Base-by-base conservation (phyloP, 2,329 filamentous ascomycete species). In the Pleoardoris graminearum region DNA sequence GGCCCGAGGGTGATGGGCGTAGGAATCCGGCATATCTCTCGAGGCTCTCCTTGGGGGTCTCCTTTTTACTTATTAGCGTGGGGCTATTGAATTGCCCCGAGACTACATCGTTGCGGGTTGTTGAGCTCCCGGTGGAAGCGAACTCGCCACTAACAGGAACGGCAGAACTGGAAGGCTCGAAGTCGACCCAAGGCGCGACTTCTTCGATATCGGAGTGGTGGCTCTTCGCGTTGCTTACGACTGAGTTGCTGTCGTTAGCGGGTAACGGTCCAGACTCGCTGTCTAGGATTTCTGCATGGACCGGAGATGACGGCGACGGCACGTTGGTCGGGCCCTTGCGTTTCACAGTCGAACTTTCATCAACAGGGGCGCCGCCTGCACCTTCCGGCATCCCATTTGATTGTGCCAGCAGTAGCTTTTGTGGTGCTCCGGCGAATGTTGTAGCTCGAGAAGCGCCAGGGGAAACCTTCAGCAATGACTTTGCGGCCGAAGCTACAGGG, bases 151-250 rank as follows among this genome's bases (percentile, higher is more conserved):
- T 27, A 1, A 44, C 21, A 3, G 57, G 57, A 0, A 45, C 11
- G 1, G 47, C 29, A 2, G 59, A 38, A 0, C 36, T 19, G 3
- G 48, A 46, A n/a, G 30, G 22, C 4, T 66, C 60, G 12, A 43
- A 51, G 19, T 65, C 61, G 2, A 59, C 52, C 65, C 65, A 68
- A 4, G 67, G 65, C 2, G 65, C 57, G 2, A 67, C 55, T 38
- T 67, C 63, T 30, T 50, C 50, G 29, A 66, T 61, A 8, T 63
- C 53, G 30, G 36, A 54, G 3, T 17, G 42, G 5, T 52, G 51
- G 35, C 51, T 61, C 7, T 53, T 54, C 3, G 25, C 42, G 27
- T 54, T 63, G 35, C 60, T 64, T 29, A 38, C 8, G 3, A 43
- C 50, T 3, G 59, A 65, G 6, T 25, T 17, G 11, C 11, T 7